These are phyloP conservation scores for Marchantia paleacea DNA, from an alignment of 225 moss, liverwort and hornwort species.

Conservation along the genomic window DNA sequence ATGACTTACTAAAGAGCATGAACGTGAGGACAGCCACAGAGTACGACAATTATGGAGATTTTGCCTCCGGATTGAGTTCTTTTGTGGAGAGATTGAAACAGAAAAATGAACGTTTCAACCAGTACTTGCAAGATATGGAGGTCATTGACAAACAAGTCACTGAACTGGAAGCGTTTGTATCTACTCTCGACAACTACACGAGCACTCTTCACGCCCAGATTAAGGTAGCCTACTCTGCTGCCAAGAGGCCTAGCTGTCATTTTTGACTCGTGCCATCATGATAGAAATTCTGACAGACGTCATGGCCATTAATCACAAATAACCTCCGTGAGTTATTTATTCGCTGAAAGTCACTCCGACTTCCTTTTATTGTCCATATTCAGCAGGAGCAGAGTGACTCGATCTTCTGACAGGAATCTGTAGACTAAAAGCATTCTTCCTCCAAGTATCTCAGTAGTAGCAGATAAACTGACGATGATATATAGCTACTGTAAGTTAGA, in stretches of 20 bases:
- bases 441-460: no score
- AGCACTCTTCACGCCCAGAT: slow-evolving; percentile 64
- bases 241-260: slow-evolving; percentile 22
- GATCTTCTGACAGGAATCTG: no score
- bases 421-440: no score
- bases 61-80: slow-evolving; percentile 69
- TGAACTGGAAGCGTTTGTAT: slow-evolving; percentile 78
- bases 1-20: slow-evolving; percentile 76
- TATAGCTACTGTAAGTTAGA: no score
- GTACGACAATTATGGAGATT: slow-evolving; percentile 75
- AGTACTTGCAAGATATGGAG: slow-evolving; percentile 61
- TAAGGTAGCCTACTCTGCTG: slow-evolving; percentile 44
- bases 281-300: no score
- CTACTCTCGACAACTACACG: slow-evolving; percentile 72
- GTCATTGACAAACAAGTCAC: slow-evolving; percentile 77
- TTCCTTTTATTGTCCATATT: no score
- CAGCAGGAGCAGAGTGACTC: no score
- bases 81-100: slow-evolving; percentile 73
- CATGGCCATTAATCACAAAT: no score
- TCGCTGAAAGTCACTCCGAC: no score
- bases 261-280: not conserved
- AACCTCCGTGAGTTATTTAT: no score
- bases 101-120: slow-evolving; percentile 63
- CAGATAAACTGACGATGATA: no score
- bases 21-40: slow-evolving; percentile 73